Evolutionary conservation across 352 stramenopile genomes (phyloP).

Genomic region (Phytophthora syringae): DNA sequence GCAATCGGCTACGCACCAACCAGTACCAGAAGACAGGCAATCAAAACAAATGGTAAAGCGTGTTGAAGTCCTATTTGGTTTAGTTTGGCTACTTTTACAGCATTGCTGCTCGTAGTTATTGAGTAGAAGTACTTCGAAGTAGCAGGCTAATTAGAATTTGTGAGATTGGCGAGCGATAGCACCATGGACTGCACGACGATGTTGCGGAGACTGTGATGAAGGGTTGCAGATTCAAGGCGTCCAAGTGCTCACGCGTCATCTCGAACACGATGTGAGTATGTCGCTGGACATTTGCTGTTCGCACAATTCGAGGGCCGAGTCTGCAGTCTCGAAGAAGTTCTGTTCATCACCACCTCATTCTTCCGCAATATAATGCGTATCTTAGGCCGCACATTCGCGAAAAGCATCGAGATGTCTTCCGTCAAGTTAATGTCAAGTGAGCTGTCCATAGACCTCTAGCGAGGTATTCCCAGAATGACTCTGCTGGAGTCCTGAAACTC

Average conservation of each 20-base stretch:
- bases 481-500: no score
- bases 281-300: slow-evolving; percentile 48
- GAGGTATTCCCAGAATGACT: no score
- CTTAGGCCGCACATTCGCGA: slow-evolving; percentile 53
- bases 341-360: slow-evolving; percentile 59
- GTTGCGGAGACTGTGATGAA: slow-evolving; percentile 62
- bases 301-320: slow-evolving; percentile 68
- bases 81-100: no score
- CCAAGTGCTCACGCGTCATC: slow-evolving; percentile 57
- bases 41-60: no score
- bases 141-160: no score
- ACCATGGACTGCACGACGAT: slow-evolving; percentile 68
- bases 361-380: slow-evolving; percentile 59
- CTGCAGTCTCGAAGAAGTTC: slow-evolving; percentile 56
- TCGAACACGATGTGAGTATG: slow-evolving; percentile 50
- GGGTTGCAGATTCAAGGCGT: slow-evolving; percentile 51
- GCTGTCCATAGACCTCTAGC: no score
- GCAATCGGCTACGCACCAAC: no score
- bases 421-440: no score
- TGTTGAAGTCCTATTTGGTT: no score
- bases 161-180: slow-evolving; percentile 3
- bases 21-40: slow-evolving; percentile 35
- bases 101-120: no score
- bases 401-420: slow-evolving; percentile 62
- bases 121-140: no score